Evolutionary conservation across 2,329 filamentous ascomycete genomes (phyloP).

Genomic region (Fusarium caatingaense): DNA sequence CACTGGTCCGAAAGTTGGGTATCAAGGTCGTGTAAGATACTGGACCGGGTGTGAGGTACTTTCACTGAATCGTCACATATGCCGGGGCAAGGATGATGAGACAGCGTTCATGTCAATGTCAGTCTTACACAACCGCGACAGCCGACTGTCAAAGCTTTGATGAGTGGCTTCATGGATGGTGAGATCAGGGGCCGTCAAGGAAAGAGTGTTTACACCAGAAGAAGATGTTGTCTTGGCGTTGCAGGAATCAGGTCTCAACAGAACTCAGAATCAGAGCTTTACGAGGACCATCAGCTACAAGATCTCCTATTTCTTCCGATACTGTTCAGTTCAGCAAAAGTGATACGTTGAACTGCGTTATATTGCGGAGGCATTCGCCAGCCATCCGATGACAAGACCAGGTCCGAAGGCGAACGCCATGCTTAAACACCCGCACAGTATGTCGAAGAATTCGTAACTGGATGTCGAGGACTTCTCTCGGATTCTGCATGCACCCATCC

Average conservation of each 20-base stretch:
- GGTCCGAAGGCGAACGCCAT: too few species aligned
- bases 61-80: too few species aligned
- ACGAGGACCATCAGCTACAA: too few species aligned
- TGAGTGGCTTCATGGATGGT: not conserved
- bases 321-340: too few species aligned
- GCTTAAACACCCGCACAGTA: not conserved
- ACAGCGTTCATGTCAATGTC: too few species aligned
- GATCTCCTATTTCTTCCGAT: not conserved
- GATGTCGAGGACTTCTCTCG: accelerated
- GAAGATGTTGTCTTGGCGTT: not conserved
- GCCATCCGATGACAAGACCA: not conserved
- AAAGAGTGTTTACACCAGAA: not conserved
- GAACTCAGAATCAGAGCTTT: not conserved
- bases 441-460: not conserved
- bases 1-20: not conserved
- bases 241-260: not conserved
- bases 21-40: not conserved
- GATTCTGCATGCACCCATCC: not conserved
- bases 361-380: not conserved
- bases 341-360: not conserved
- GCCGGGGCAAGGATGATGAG: not conserved
- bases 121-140: not conserved
- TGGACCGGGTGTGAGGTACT: not conserved
- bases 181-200: not conserved
- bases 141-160: not conserved